Percentiles rank a stretch among this genome's conserved stretches.
Conservation (phyloP, 352 stramenopile species). For the Globisporangium orthogonon region DNA sequence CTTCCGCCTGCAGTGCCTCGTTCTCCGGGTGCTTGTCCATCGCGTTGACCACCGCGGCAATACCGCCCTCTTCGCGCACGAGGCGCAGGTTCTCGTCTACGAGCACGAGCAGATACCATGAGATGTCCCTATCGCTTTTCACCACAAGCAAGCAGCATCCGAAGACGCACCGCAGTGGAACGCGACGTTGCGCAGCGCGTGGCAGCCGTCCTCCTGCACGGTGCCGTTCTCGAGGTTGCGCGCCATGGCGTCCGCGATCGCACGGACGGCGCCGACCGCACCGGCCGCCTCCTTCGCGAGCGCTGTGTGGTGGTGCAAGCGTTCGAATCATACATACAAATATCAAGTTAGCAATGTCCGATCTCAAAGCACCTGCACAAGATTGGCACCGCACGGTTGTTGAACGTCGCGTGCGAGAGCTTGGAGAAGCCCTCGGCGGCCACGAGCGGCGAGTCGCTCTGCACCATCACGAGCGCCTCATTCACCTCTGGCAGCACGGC, state of each 20-base stretch:
- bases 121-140: neutral
- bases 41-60: conserved; percentile 50
- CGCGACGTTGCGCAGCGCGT: conserved; percentile 65
- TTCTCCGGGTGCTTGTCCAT: conserved; percentile 62
- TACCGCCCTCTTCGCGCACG: conserved; percentile 50
- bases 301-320: conserved; percentile 17
- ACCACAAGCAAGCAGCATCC: neutral
- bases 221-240: conserved; percentile 56
- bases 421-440: conserved; percentile 59
- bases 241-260: conserved; percentile 59
- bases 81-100: conserved; percentile 56
- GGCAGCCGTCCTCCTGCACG: conserved; percentile 65
- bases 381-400: conserved; percentile 40
- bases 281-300: conserved; percentile 63
- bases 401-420: conserved; percentile 72
- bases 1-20: conserved; percentile 62
- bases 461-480: conserved; percentile 54
- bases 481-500: conserved; percentile 34
- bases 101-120: neutral
- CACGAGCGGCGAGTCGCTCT: conserved; percentile 47
- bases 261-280: conserved; percentile 39
- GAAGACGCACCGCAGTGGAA: conserved; percentile 49
- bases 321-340: neutral
- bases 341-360: neutral
- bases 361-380: neutral